Percentiles rank a stretch among this genome's conserved stretches.
phyloP scores from a whole-genome alignment of 2,329 filamentous ascomycete genomes.

The Phialophora expanda region DNA sequence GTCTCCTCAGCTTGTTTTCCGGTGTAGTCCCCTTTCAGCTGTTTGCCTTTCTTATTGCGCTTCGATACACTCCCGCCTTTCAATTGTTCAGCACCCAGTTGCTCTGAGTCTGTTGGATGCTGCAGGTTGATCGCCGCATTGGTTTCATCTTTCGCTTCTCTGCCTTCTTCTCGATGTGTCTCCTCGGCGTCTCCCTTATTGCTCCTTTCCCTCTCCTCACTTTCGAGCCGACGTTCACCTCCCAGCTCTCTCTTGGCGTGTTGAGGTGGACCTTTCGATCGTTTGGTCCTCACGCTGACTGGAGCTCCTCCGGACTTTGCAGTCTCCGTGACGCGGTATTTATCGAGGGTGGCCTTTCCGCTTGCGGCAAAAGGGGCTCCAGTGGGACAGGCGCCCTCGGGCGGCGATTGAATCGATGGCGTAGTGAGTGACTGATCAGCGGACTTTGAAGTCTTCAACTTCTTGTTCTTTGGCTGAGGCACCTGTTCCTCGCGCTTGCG shows the following conservation, averaged over 20 bases:
- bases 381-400: not conserved
- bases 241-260: conserved; percentile 31
- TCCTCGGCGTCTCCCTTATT: not conserved
- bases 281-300: not conserved
- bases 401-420: not conserved
- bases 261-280: conserved; percentile 38
- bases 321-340: conserved; percentile 30
- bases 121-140: not conserved
- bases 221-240: conserved; percentile 26
- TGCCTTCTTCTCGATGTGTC: not conserved
- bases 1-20: conserved; percentile 38
- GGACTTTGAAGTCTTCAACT: conserved; percentile 46
- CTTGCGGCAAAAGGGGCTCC: conserved; percentile 23
- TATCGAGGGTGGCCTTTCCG: conserved; percentile 19
- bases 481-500: conserved; percentile 39
- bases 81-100: not conserved
- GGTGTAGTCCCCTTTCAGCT: not conserved
- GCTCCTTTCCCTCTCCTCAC: conserved; percentile 13
- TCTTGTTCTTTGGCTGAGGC: conserved; percentile 44
- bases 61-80: conserved; percentile 8
- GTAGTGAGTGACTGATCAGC: not conserved
- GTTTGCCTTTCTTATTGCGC: conserved; percentile 13
- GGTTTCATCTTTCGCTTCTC: conserved; percentile 13
- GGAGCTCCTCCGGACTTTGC: conserved; percentile 8
- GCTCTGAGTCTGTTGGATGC: not conserved